Conservation (phyloP, 2,329 filamentous ascomycete genomes). For the Zelopaecilomyces penicillatus region DNA sequence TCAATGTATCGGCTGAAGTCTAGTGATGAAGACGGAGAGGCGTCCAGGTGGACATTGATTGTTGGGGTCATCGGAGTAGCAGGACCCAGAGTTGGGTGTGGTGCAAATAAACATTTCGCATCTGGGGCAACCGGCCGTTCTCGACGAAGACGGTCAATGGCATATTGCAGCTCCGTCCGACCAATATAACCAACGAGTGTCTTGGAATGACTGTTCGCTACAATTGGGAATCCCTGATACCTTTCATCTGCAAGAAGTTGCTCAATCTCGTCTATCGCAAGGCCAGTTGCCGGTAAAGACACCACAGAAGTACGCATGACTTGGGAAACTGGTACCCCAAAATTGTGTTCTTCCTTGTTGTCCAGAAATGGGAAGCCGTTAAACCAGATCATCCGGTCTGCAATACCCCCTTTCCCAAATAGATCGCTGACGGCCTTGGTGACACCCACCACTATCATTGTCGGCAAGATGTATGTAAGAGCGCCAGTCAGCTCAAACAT, state of each 20-base stretch:
- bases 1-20: slow-evolving; percentile 88
- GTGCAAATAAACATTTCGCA: slow-evolving; percentile 66
- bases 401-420: slow-evolving; percentile 93
- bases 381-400: slow-evolving; percentile 98
- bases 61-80: slow-evolving; percentile 33
- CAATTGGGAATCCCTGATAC: slow-evolving; percentile 89
- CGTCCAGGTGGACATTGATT: slow-evolving; percentile 49
- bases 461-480: slow-evolving; percentile 91
- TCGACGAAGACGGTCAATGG: slow-evolving; percentile 69
- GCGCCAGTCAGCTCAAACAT: slow-evolving; percentile 98
- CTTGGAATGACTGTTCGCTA: slow-evolving; percentile 63
- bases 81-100: slow-evolving; percentile 28
- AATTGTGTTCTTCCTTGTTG: slow-evolving; percentile 95
- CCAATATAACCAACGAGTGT: slow-evolving; percentile 86
- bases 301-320: slow-evolving; percentile 77
- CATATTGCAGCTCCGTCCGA: slow-evolving; percentile 83
- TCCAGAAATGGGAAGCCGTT: slow-evolving; percentile 95
- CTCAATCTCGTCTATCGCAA: slow-evolving; percentile 71
- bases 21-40: slow-evolving; percentile 48
- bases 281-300: slow-evolving; percentile 63
- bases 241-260: slow-evolving; percentile 65
- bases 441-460: slow-evolving; percentile 97
- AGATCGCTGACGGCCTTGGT: slow-evolving; percentile 88
- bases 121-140: slow-evolving; percentile 58
- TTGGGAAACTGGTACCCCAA: slow-evolving; percentile 85